A percentile compares a stretch with the other conserved stretches of the same genome.
These are phyloP conservation scores for Inonotus hispidus DNA, from an alignment of 1,284 basidiomycete species.

Conservation along the genomic window DNA sequence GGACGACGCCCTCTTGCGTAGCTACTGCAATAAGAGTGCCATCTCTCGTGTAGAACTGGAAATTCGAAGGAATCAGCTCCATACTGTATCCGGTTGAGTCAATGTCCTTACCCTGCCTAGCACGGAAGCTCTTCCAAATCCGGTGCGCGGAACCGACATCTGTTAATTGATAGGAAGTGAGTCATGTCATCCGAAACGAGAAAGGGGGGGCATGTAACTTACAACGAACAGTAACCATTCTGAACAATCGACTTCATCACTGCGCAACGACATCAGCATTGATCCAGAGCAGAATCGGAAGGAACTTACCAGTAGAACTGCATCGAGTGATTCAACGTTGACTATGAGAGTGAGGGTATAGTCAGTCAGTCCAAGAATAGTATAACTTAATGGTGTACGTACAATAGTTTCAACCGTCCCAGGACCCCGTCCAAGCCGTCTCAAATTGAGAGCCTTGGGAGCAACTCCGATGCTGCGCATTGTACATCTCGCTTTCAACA, in stretches of 20 bases:
- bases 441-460: slow-evolving; percentile 56
- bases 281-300: neutral
- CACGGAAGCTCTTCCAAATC: slow-evolving; percentile 67
- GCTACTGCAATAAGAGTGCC: slow-evolving; percentile 74
- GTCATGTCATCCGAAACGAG: slow-evolving; percentile 5
- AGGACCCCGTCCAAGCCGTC: slow-evolving; percentile 41
- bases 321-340: slow-evolving; percentile 80
- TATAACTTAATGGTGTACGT: slow-evolving; percentile 23
- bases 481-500: slow-evolving; percentile 15
- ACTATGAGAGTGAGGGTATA: slow-evolving; percentile 38
- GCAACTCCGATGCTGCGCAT: slow-evolving; percentile 62
- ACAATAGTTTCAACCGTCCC: slow-evolving; percentile 66
- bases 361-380: neutral
- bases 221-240: slow-evolving; percentile 81
- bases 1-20: slow-evolving; percentile 76
- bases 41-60: slow-evolving; percentile 64
- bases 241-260: slow-evolving; percentile 54
- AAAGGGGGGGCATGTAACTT: slow-evolving; percentile 22
- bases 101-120: slow-evolving; percentile 60
- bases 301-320: slow-evolving; percentile 66
- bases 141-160: slow-evolving; percentile 61
- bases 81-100: neutral
- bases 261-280: neutral
- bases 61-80: neutral
- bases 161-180: slow-evolving; percentile 24